Evolutionary conservation across 1,284 basidiomycete genomes (phyloP).

Genomic region (Anthracocystis setariae): DNA sequence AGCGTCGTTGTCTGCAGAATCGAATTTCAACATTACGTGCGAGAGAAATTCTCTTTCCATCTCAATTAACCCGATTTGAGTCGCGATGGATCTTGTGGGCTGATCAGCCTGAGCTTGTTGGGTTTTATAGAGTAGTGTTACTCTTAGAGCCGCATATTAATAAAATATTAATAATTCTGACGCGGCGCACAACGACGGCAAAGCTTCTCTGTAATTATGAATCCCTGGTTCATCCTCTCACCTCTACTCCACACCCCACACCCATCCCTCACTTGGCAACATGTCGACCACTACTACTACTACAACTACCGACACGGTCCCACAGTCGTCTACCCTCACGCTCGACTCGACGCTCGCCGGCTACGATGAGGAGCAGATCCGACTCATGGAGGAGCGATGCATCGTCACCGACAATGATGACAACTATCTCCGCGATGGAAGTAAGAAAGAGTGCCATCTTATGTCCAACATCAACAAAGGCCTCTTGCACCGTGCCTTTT

Average conservation of each 20-base stretch:
- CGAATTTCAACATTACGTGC: conserved; percentile 27
- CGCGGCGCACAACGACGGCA: neutral
- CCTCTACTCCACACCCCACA: neutral
- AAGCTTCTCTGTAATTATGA: neutral
- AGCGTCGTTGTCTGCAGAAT: too few species aligned
- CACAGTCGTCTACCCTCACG: conserved; percentile 18
- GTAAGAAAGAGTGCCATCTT: conserved; percentile 99
- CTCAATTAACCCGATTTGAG: neutral
- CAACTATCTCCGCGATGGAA: conserved; percentile 71
- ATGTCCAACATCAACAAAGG: conserved; percentile 97
- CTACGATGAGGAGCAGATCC: conserved; percentile 71
- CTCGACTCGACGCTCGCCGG: conserved; percentile 56
- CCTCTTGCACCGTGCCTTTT: conserved; percentile 96
- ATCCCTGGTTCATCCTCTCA: neutral
- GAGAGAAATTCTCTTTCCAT: neutral
- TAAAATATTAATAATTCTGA: too few species aligned
- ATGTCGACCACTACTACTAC: conserved; percentile 34
- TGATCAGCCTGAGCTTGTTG: neutral
- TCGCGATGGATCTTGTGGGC: neutral
- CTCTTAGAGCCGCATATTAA: too few species aligned
- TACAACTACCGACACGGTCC: conserved; percentile 28
- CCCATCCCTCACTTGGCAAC: neutral
- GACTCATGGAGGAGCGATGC: conserved; percentile 96
- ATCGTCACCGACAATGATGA: conserved; percentile 93
- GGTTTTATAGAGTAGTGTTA: too few species aligned